Percentiles rank a stretch among this genome's conserved stretches.
Conservation (phyloP, 768 basidiomycete species). For the Xanthoconium purpureum region DNA sequence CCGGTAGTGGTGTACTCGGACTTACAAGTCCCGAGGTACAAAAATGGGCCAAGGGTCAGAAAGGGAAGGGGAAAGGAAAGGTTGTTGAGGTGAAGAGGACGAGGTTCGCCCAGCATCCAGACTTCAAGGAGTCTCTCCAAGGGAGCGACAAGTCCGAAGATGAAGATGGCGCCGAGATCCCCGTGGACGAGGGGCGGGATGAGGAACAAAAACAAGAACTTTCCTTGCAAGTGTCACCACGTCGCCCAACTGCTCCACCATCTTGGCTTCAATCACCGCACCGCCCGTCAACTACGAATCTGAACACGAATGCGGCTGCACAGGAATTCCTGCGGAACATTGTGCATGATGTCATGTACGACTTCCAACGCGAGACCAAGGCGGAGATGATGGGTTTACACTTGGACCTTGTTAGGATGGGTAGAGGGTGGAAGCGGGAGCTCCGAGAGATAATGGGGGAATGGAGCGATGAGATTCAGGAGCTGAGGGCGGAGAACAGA, state of each 20-base stretch:
- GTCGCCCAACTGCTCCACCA: slow-evolving; percentile 37
- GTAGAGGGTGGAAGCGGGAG: slow-evolving; percentile 64
- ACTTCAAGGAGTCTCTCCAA: slow-evolving; percentile 25
- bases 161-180: not conserved
- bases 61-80: slow-evolving; percentile 28
- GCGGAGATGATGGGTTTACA: slow-evolving; percentile 75
- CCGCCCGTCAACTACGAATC: slow-evolving; percentile 24
- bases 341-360: slow-evolving; percentile 69
- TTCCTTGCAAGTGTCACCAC: slow-evolving; percentile 58
- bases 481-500: slow-evolving; percentile 44
- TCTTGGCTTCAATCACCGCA: slow-evolving; percentile 41
- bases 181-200: slow-evolving; percentile 18
- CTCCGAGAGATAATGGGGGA: slow-evolving; percentile 60
- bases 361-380: slow-evolving; percentile 66
- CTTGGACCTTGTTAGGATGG: slow-evolving; percentile 69
- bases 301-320: slow-evolving; percentile 32
- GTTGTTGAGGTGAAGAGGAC: slow-evolving; percentile 39
- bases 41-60: slow-evolving; percentile 43
- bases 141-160: slow-evolving; percentile 10
- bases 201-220: slow-evolving; percentile 33
- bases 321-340: slow-evolving; percentile 64
- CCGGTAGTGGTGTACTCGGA: slow-evolving; percentile 36
- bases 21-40: slow-evolving; percentile 55
- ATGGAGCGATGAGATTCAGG: slow-evolving; percentile 53
- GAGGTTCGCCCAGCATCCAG: slow-evolving; percentile 38